These are phyloP conservation scores for Macrophomina pseudophaseolina DNA, from an alignment of 2,329 filamentous ascomycete species.

Conservation along the genomic window DNA sequence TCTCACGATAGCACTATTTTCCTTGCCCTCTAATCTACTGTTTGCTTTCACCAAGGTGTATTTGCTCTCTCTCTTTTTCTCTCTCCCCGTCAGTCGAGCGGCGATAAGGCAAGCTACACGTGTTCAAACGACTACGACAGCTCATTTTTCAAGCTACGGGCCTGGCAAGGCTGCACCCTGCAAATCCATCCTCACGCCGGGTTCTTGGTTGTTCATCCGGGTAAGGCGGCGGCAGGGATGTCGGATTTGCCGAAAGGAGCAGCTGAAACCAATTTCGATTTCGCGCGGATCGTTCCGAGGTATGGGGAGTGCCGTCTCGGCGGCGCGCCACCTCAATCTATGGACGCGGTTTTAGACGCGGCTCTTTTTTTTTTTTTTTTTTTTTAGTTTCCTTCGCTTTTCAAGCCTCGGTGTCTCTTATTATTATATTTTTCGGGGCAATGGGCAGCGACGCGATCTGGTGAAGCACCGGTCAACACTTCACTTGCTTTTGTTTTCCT, in stretches of 20 bases:
- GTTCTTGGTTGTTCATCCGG: not conserved
- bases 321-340: not conserved
- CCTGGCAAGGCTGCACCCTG: conserved; percentile 8
- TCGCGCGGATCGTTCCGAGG: not conserved
- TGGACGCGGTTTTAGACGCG: not conserved
- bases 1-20: not conserved
- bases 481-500: too few species aligned
- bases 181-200: not conserved
- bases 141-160: not conserved
- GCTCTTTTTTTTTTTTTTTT: not conserved
- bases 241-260: not conserved
- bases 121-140: not conserved
- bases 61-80: not conserved
- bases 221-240: not conserved
- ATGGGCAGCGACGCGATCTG: not conserved
- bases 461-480: too few species aligned
- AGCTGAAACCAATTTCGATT: not conserved
- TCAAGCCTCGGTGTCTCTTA: not conserved
- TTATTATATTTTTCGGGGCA: not conserved
- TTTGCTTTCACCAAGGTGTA: not conserved
- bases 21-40: not conserved
- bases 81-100: not conserved
- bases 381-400: not conserved
- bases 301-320: conserved; percentile 10
- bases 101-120: not conserved